Evolutionary conservation across 1,139 yeast species (phyloP).

Genomic region (Yamadazyma atmosphaerica): DNA sequence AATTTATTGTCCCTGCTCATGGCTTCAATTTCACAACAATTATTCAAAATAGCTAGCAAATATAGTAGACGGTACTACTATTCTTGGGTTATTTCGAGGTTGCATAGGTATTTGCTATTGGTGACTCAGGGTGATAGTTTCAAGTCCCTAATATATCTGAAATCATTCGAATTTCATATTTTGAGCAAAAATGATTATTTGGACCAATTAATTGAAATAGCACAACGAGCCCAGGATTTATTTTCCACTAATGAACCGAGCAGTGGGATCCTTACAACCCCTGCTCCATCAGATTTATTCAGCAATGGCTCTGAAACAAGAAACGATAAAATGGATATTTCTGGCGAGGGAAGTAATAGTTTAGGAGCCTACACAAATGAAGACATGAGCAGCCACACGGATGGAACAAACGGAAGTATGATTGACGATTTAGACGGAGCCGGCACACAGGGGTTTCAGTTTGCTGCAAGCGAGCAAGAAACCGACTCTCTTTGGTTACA

Average conservation of each 20-base stretch:
- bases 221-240: neutral
- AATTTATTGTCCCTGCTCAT: slow-evolving; percentile 8
- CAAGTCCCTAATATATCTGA: neutral
- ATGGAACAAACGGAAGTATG: no score
- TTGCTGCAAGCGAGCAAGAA: slow-evolving; percentile 1
- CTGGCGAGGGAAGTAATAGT: neutral
- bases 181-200: slow-evolving; percentile 6
- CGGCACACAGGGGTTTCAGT: neutral
- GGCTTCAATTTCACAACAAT: slow-evolving; percentile 9
- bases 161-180: neutral
- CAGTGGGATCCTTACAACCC: no score
- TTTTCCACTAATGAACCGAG: no score
- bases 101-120: slow-evolving; percentile 2
- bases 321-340: neutral
- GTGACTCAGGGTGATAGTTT: slow-evolving; percentile 1
- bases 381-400: no score
- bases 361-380: neutral
- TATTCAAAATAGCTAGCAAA: slow-evolving; percentile 9
- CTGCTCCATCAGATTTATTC: no score
- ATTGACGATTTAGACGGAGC: neutral
- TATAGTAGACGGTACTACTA: slow-evolving; percentile 16
- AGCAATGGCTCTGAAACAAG: neutral
- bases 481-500: slow-evolving; percentile 3
- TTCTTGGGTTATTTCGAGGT: slow-evolving; percentile 15
- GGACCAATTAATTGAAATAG: slow-evolving; percentile 5